These are phyloP conservation scores for Solanum rostratum DNA, from an alignment of 257 asterid species.

Conservation along the genomic window DNA sequence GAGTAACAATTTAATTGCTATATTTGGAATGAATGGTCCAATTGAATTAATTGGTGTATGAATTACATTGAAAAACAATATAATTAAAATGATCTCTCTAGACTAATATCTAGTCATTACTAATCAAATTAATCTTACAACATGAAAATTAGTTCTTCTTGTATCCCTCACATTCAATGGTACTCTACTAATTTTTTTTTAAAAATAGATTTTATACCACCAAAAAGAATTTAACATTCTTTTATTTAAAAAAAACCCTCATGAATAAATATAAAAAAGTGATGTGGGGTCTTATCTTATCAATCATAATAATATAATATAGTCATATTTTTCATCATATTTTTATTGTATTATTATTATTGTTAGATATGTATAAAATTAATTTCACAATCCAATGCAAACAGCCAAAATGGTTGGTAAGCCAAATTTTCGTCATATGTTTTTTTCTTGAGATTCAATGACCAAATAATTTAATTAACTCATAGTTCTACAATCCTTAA, in stretches of 20 bases:
- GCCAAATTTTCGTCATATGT: background rate
- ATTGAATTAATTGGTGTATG: background rate
- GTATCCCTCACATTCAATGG: background rate
- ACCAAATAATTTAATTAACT: background rate
- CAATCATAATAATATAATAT: no score
- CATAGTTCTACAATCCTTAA: background rate
- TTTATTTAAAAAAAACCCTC: no score
- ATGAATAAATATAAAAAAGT: no score
- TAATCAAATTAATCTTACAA: background rate
- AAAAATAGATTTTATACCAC: no score
- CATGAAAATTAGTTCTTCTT: background rate
- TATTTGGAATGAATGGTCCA: background rate
- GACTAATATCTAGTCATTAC: background rate
- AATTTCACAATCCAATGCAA: background rate
- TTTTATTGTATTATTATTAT: background rate
- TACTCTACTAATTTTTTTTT: no score
- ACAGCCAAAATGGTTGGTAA: background rate
- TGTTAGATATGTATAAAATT: background rate
- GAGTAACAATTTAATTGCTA: no score
- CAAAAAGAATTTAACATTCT: no score
- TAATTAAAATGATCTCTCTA: background rate
- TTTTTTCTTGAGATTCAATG: background rate
- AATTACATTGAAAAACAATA: background rate
- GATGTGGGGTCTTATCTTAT: no score
- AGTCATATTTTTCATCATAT: no score